Base-by-base conservation (phyloP, 1,139 yeast species). In the Debaryomycetaceae sp. region DNA sequence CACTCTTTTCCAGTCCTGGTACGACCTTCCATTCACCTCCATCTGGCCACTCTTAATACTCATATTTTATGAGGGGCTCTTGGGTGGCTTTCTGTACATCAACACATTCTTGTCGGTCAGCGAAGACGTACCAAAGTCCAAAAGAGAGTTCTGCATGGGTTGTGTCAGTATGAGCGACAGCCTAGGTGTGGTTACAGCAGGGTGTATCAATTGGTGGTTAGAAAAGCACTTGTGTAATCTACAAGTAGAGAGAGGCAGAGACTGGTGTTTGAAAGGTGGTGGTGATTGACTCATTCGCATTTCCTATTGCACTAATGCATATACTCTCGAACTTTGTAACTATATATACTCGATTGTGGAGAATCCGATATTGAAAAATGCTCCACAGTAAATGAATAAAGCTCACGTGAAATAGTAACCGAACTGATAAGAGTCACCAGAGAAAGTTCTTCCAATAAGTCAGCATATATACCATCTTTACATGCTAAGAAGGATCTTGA, bases 131-230 rank as follows among this genome's bases (percentile, higher is more conserved):
- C 67, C 79, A 0, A 60, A 68, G 13, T 54, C 66, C 0, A 79
- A 81, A 46, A 72, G 96, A 43, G 98, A 93, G 59, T 90, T 91
- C 59, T 83, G 95, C 6, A 78, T 93, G 79, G 98, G 97, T 1
- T 81, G 95, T n/a, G 96, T 90, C 0, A 90, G 96, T 0, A 81
- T 91, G 48, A 88, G 97, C 50, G 98, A 93, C 60, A 85, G 96
- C 11, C 81, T 87, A 22, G 98, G 98, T 0, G 81, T 91, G 30
- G 87, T 89, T 5, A 39, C 86, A 1, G 95, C 97, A 1, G 97
- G 96, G 0, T 58, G 82, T 11, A 61, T 88, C 5, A 90, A 89
- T 38, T 71, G 87, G 68, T 76, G 81, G 76, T 65, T 91, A 7
- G 98, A 93, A 55, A 81, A 85, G 6, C 57, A 67, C 2, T 70